phyloP scores from a whole-genome alignment of 2,329 filamentous ascomycete species.

The Fusarium torreyae region DNA sequence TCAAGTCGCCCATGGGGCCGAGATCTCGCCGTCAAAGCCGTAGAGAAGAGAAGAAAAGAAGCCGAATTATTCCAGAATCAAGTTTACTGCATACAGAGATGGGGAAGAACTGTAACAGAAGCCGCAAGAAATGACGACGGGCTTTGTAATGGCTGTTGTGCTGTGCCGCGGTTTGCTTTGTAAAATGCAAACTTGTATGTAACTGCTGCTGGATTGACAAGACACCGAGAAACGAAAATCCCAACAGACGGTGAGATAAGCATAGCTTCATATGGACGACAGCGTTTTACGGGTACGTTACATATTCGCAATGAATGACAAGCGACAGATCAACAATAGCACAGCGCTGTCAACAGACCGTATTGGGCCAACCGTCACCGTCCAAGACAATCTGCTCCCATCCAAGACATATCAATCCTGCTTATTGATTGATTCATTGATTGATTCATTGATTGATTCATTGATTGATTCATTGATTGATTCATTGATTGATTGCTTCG shows the following conservation, averaged over 20 bases:
- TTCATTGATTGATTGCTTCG: constrained; percentile 20
- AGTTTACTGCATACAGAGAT: constrained; percentile 18
- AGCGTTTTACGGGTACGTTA: constrained; percentile 27
- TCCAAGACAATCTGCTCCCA: constrained; percentile 37
- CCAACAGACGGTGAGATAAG: constrained; percentile 36
- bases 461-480: constrained; percentile 14
- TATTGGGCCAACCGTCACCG: constrained; percentile 24
- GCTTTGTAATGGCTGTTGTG: constrained; percentile 28
- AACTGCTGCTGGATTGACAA: constrained; percentile 12
- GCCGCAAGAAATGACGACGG: constrained; percentile 12
- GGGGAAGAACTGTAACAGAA: constrained; percentile 1
- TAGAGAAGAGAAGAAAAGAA: not conserved
- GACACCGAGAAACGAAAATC: constrained; percentile 9
- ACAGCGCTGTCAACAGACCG: constrained; percentile 5
- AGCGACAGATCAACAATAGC: constrained; percentile 19
- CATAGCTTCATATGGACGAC: constrained; percentile 31
- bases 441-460: constrained; percentile 18
- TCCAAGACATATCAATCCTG: constrained; percentile 41
- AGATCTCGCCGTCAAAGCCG: constrained; percentile 17
- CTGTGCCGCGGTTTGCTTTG: constrained; percentile 29
- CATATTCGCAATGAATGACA: not conserved
- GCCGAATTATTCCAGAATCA: constrained; percentile 29
- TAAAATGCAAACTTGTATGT: constrained; percentile 5
- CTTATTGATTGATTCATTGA: constrained; percentile 6
- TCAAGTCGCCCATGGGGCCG: constrained; percentile 24